Percentiles rank a stretch among this genome's conserved stretches.
These are phyloP conservation scores for Streptanthus diversifolius DNA, from an alignment of 345 rosid genomes.

Conservation along the genomic window DNA sequence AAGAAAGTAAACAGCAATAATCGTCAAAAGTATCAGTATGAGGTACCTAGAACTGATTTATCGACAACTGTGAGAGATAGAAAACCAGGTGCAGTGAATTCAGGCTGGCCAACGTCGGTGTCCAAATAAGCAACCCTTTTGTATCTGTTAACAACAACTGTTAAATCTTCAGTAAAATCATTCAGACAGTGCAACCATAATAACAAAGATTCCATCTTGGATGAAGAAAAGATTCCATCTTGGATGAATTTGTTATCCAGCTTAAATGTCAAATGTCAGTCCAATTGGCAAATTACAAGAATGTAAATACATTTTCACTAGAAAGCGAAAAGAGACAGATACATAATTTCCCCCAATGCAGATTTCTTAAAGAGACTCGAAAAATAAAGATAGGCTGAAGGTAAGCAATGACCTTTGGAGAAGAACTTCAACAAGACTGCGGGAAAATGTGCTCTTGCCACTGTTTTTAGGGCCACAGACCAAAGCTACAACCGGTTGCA, in stretches of 20 bases:
- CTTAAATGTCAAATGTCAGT: not conserved
- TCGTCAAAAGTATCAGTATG: not conserved
- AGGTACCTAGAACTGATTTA: slow-evolving; percentile 55
- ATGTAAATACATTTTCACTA: not conserved
- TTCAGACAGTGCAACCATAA: not conserved
- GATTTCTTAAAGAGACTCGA: not conserved
- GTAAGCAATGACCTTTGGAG: slow-evolving; percentile 49
- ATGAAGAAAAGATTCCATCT: not conserved
- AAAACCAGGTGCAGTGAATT: slow-evolving; percentile 85
- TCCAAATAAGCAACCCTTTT: slow-evolving; percentile 82
- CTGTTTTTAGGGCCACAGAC: slow-evolving; percentile 80
- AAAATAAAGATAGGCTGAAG: not conserved
- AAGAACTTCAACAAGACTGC: slow-evolving; percentile 67
- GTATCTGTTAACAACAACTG: slow-evolving; percentile 48
- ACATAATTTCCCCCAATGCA: not conserved
- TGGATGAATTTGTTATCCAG: not conserved
- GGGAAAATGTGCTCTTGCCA: slow-evolving; percentile 90
- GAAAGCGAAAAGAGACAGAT: not conserved
- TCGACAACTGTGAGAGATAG: slow-evolving; percentile 76
- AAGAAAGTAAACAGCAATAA: not conserved
- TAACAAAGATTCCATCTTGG: not conserved
- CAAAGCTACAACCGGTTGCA: slow-evolving; percentile 50
- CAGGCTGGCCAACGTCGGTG: slow-evolving; percentile 95
- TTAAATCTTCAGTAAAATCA: not conserved
- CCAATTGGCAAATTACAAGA: not conserved